Base-by-base conservation (phyloP, 2,329 filamentous ascomycete species). In the Anthostomella pinea region DNA sequence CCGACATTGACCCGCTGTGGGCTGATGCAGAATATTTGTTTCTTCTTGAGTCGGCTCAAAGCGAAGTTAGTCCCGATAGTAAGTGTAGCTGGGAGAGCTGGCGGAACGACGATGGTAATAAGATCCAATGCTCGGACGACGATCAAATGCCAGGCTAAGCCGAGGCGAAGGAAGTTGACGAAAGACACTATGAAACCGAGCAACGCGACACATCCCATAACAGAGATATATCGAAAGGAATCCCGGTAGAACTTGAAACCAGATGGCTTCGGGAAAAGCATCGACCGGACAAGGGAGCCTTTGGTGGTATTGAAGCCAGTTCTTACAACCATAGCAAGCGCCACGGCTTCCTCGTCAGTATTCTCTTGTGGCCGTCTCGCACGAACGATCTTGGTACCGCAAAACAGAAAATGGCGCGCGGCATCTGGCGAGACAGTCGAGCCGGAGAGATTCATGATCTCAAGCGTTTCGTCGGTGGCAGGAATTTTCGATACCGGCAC, bases 241-340 rank as follows among this genome's bases (percentile, higher is more conserved):
- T 98, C 93, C 26, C 88, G 81, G 62, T 98, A 98, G 60, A 98
- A 98, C 56, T 94, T 97, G 77, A 98, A 98, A 0, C 91, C 91
- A 1, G 91, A 95, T 2, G 93, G 93, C 57, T 98, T 98, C 0
- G 93, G 94, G 58, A 98, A 98, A 23, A 98, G 76, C 91, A 98
- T 98, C 1, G 93, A 97, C 16, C 93, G 85, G 41, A 98, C 89
- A 13, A 98, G 70, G 8, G 93, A 87, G 16, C 93, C 93, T 61
- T 98, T 98, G 2, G 93, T 98, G 0, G 93, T 98, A 60, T 94
- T 94, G 66, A 98, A 98, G 2, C 93, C 93, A 3, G 90, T 98
- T 45, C 93, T 80, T 18, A 96, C 83, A 11, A 95, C 89, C 65
- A 98, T 83, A 9, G 91, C 93, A 22, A 98, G 72, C 2, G 88